Conservation (phyloP, 306 rosid genomes). For the Pterocarpus santalinus region DNA sequence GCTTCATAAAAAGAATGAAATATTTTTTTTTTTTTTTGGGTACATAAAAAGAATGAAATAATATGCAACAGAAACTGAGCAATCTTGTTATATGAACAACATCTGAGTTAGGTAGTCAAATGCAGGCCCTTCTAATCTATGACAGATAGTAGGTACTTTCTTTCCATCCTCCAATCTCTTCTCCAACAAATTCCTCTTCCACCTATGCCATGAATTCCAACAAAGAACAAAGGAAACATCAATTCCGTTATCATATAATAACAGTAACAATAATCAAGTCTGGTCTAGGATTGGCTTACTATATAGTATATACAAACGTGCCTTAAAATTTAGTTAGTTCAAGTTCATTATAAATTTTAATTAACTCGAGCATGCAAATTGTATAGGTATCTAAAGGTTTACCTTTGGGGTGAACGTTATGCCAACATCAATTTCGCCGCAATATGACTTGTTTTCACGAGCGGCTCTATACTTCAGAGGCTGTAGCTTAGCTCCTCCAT, state of each 20-base stretch:
- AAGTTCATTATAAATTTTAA: background rate
- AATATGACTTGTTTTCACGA: constrained; percentile 53
- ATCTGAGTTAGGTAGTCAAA: background rate
- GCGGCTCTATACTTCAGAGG: constrained; percentile 66
- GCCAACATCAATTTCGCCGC: constrained; percentile 74
- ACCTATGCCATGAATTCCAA: constrained; percentile 52
- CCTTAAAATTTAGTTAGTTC: background rate
- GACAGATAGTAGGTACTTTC: constrained; percentile 49
- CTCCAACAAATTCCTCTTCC: constrained; percentile 52
- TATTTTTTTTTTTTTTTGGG: background rate
- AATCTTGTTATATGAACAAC: background rate
- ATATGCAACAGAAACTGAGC: constrained; percentile 1
- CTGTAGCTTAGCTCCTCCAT: constrained; percentile 61
- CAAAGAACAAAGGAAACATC: constrained; percentile 28
- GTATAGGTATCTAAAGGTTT: background rate
- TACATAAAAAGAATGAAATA: constrained; percentile 16
- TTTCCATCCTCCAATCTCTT: constrained; percentile 80
- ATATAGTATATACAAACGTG: background rate
- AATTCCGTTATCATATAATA: background rate
- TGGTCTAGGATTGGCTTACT: no score
- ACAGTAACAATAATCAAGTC: background rate
- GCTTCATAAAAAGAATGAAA: constrained; percentile 17
- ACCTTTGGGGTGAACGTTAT: constrained; percentile 69
- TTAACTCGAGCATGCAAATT: background rate
- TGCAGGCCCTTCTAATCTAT: background rate